Evolutionary conservation across 352 stramenopile species (phyloP).

Genomic region (Pythium volutum): DNA sequence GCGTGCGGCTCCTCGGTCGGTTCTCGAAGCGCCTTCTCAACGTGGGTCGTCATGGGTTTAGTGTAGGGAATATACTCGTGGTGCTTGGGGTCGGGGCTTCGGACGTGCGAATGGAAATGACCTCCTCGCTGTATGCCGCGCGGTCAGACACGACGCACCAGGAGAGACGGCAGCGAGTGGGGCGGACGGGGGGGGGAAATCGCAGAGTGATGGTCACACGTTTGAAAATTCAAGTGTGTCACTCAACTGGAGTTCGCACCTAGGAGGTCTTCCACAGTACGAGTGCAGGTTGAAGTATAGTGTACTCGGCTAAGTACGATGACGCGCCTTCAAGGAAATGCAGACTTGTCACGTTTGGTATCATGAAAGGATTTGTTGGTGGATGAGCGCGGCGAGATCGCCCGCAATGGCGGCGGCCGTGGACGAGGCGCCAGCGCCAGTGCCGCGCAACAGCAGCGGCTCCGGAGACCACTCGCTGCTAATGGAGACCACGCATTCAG

Average conservation of each 20-base stretch:
- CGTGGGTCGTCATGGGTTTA: conserved; percentile 61
- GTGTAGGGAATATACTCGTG: neutral
- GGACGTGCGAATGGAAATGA: conserved; percentile 23
- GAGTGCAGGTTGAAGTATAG: neutral
- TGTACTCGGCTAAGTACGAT: conserved; percentile 21
- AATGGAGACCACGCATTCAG: conserved; percentile 62
- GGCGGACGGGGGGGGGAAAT: neutral
- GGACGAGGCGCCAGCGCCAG: conserved; percentile 54
- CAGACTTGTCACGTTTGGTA: too few relatives aligned
- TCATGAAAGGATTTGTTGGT: too few relatives aligned
- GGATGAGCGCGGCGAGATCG: conserved; percentile 35
- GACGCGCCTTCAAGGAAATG: neutral
- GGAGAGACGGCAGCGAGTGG: neutral
- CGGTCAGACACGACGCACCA: conserved; percentile 9
- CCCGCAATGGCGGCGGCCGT: conserved; percentile 54
- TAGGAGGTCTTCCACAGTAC: neutral
- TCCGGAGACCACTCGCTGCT: conserved; percentile 54
- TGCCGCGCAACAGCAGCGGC: conserved; percentile 54
- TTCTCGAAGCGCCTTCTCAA: conserved; percentile 28
- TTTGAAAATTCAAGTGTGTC: conserved; percentile 35
- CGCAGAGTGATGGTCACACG: conserved; percentile 20
- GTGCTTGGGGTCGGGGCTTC: conserved; percentile 6
- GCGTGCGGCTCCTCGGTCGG: conserved; percentile 19
- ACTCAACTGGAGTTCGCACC: conserved; percentile 23
- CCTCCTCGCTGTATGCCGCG: neutral